Evolutionary conservation across 2,329 filamentous ascomycete species (phyloP), one percentile per base, ranked within the genome.

Genomic region (Arthroderma sp.): DNA sequence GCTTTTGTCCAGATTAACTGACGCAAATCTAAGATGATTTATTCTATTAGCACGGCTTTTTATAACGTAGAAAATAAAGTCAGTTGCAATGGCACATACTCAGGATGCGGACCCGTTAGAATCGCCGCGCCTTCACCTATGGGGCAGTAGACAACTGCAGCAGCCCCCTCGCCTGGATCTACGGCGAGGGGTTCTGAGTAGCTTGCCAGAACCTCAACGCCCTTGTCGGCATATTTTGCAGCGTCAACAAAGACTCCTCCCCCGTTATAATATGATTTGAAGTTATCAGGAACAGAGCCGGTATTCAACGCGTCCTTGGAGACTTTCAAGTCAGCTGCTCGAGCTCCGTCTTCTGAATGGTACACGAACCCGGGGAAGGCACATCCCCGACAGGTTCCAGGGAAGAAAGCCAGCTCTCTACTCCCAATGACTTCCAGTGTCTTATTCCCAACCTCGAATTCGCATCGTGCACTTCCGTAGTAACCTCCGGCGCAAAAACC

Each of bases 401-500:
- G 87, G 58, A 84, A 98, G 67, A 98, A 95, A 0, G 69, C 81
- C 42, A 98, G 69, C 61, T 98, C 91, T 34, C 91, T 74, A 38
- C 80, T 73, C 0, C 91, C 91, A 29, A 94, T 68, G 3, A 98
- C 89, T 58, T 94, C 85, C 66, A 96, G 74, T 1, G 75, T 73
- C 52, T 74, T 75, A 57, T 91, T 79, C 2, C 87, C 86, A 8
- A 91, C 80, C 65, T 96, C 89, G 51, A 96, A 98, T 61, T 98
- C 91, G 59, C 89, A 95, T 50, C 72, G 74, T 34, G 73, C 70
- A 52, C 74, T 80, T 22, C 83, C 91, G 56, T 94, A 98, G 65
- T 98, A 98, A 7, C 83, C 91, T 4, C 91, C 91, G 2, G 91
- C 91, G 60, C 91, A 98, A 55, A 98, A 81, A 0, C 91, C 91